Evolutionary conservation across 2,329 filamentous ascomycete species (phyloP).

Genomic region (Plectosphaerella sp.): DNA sequence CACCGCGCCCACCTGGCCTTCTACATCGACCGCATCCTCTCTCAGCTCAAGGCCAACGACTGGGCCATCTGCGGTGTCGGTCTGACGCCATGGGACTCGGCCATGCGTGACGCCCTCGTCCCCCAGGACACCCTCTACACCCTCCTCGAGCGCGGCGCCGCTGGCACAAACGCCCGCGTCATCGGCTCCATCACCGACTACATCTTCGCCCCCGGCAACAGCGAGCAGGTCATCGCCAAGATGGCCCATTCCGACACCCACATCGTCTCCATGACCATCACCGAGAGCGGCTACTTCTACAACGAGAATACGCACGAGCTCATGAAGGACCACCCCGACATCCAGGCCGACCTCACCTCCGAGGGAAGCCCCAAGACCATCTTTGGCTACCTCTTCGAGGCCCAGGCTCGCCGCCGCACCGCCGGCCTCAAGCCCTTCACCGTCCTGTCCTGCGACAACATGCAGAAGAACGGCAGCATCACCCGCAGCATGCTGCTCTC

Average conservation of each 20-base stretch:
- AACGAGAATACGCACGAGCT: slow-evolving; percentile 54
- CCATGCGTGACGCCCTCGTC: slow-evolving; percentile 44
- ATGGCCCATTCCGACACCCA: slow-evolving; percentile 50
- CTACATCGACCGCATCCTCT: slow-evolving; percentile 44
- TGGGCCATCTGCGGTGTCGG: slow-evolving; percentile 50
- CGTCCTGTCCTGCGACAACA: slow-evolving; percentile 52
- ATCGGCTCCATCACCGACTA: slow-evolving; percentile 49
- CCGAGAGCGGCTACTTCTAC: slow-evolving; percentile 53
- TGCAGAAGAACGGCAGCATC: slow-evolving; percentile 53
- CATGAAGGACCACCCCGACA: slow-evolving; percentile 41
- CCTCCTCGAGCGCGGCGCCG: slow-evolving; percentile 48
- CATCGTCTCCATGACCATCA: slow-evolving; percentile 52
- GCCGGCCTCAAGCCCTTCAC: slow-evolving; percentile 47
- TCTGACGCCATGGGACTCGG: slow-evolving; percentile 42
- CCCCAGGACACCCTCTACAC: slow-evolving; percentile 49
- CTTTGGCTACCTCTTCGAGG: slow-evolving; percentile 49
- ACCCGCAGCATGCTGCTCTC: slow-evolving; percentile 46
- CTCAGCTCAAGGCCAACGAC: slow-evolving; percentile 36
- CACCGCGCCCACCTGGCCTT: slow-evolving; percentile 49
- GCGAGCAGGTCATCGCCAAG: slow-evolving; percentile 47
- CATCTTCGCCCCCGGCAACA: slow-evolving; percentile 46
- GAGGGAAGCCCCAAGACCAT: slow-evolving; percentile 38
- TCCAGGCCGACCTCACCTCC: slow-evolving; percentile 39
- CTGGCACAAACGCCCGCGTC: slow-evolving; percentile 41
- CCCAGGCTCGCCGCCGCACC: slow-evolving; percentile 38